These are phyloP conservation scores for Hansenula lynferdii DNA, from an alignment of 1,139 yeast species.

Conservation along the genomic window DNA sequence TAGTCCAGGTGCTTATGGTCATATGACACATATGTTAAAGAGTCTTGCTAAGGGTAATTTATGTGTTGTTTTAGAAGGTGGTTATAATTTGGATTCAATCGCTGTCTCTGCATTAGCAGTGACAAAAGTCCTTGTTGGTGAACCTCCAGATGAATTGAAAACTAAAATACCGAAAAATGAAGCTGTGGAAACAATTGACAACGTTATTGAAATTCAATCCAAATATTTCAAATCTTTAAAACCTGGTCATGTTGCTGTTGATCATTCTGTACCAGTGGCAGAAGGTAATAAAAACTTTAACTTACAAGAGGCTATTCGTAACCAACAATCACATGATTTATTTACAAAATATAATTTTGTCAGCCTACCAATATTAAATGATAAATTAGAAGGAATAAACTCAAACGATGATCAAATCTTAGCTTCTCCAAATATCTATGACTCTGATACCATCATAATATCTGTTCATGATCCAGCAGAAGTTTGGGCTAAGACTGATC, in stretches of 20 bases:
- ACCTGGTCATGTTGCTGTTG: slow-evolving; percentile 49
- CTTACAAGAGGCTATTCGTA: slow-evolving; percentile 67
- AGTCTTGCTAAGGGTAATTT: slow-evolving; percentile 83
- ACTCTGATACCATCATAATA: slow-evolving; percentile 57
- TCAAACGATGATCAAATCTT: slow-evolving; percentile 65
- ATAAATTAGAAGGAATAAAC: slow-evolving; percentile 31
- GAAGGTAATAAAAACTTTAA: slow-evolving; percentile 33
- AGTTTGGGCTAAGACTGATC: slow-evolving; percentile 84
- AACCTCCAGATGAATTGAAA: slow-evolving; percentile 80
- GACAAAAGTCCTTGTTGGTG: slow-evolving; percentile 87
- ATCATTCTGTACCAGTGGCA: slow-evolving; percentile 18
- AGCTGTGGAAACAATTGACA: slow-evolving; percentile 81
- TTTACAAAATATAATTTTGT: slow-evolving; percentile 56
- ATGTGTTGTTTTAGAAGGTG: slow-evolving; percentile 93
- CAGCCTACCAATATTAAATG: slow-evolving; percentile 60
- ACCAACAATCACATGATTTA: slow-evolving; percentile 58
- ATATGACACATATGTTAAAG: slow-evolving; percentile 90
- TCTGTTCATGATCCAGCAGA: slow-evolving; percentile 91
- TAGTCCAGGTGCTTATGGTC: slow-evolving; percentile 93
- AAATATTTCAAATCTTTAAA: slow-evolving; percentile 83
- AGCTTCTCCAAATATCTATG: slow-evolving; percentile 70
- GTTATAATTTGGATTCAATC: slow-evolving; percentile 88
- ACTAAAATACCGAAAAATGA: slow-evolving; percentile 63
- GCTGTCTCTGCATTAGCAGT: slow-evolving; percentile 90
- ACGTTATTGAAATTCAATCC: slow-evolving; percentile 76